Evolutionary conservation across 352 stramenopile genomes (phyloP), one percentile per base, ranked within the genome.

Genomic region (Phytophthora vignae): DNA sequence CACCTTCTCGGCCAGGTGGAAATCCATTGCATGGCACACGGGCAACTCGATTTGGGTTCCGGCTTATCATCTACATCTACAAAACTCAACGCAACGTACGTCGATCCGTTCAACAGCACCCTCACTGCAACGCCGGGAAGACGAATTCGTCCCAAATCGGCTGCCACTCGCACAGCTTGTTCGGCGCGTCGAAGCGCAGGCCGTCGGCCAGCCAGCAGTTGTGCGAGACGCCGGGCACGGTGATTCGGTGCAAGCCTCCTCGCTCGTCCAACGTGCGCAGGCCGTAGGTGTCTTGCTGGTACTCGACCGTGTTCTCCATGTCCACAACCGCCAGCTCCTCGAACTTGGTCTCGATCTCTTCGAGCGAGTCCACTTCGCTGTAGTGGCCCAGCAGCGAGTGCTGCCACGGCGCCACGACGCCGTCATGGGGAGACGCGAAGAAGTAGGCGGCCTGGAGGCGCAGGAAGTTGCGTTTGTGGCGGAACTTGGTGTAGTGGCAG

Each of bases 341-440:
- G 31, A 58, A 66, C 60, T 25, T 57, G 22, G 31, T 66, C 19
- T 66, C 60, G 15, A 60, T 67, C 38, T 66, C 60, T 27, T 66
- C 60, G 60, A 66, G 14, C 21, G 60, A 67, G 49, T 67, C 60
- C 33, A 71, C 56, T 27, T 60, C 22, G 19, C 14, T 67, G 62
- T 82, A 84, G 25, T 66, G 60, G 12, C 68, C 64, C 25, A 81
- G 25, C 17, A 84, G 62, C 36, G 67, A 72, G 17, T 60, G 54
- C 62, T 84, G 70, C 67, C 71, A 84, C 31, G 71, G 74, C 7
- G 64, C 61, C 50, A 82, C 63, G 9, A 73, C 56, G 4, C 70
- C 73, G 54, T 81, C 77, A 11, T 58, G 33, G 9, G 71, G 60
- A 1, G 67, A 78, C 0, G 60, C 71, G 38, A 85, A 81, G 63